A percentile compares a stretch with the other conserved stretches of the same genome.
These are phyloP conservation scores for Simplicillium aogashimaense DNA, from an alignment of 2,329 filamentous ascomycete genomes.

Conservation along the genomic window DNA sequence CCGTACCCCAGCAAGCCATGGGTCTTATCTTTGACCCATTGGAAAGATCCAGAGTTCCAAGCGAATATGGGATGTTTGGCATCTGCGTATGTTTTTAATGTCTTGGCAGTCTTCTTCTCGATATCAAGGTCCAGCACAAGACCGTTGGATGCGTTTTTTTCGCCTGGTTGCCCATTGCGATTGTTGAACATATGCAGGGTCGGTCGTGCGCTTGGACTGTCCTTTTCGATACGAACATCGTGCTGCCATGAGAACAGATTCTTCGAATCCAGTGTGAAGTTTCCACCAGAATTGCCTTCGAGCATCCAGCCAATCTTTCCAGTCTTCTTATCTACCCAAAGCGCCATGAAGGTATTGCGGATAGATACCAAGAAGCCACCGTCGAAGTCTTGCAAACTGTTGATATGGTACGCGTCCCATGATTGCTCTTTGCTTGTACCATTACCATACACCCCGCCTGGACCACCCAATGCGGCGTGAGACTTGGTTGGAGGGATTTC, in stretches of 20 bases:
- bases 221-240: neutral
- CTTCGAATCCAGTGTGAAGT: neutral
- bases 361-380: neutral
- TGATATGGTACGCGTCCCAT: neutral
- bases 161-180: neutral
- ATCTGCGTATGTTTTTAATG: neutral
- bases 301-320: neutral
- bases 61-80: neutral
- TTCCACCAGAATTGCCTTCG: neutral
- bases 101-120: neutral
- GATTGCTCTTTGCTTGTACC: neutral
- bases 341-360: neutral
- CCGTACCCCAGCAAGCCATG: neutral
- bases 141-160: neutral
- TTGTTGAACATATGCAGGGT: neutral
- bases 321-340: neutral
- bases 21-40: neutral
- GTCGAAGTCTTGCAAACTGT: neutral
- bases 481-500: neutral
- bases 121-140: neutral
- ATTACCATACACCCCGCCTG: neutral
- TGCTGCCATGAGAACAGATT: neutral
- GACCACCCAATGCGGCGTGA: neutral
- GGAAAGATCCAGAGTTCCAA: neutral
- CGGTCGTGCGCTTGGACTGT: neutral